Conservation (phyloP, 495 filamentous ascomycete genomes). For the Talaromyces nanjingensis region DNA sequence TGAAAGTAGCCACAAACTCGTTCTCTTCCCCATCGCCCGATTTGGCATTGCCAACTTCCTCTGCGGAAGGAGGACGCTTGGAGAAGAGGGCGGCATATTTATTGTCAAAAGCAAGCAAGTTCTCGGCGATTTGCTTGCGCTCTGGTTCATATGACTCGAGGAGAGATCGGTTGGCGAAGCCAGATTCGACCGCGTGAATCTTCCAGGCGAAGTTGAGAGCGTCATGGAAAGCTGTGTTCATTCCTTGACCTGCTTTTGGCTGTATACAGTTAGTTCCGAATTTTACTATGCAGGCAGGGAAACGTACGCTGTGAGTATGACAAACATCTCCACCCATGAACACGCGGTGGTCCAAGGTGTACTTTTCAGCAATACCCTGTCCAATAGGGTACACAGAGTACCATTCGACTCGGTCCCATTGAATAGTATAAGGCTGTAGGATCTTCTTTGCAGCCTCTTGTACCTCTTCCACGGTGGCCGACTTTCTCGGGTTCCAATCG, state of each 20-base stretch:
- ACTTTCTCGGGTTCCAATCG: slow-evolving; percentile 43
- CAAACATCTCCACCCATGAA: slow-evolving; percentile 56
- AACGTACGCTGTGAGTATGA: slow-evolving; percentile 56
- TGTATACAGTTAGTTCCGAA: slow-evolving; percentile 33
- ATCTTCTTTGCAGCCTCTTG: slow-evolving; percentile 52
- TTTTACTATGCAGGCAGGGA: not conserved
- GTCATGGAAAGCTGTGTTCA: slow-evolving; percentile 46
- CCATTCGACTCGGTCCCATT: slow-evolving; percentile 46
- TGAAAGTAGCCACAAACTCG: slow-evolving; percentile 59
- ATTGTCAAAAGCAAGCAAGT: slow-evolving; percentile 69
- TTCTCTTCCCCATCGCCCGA: slow-evolving; percentile 37
- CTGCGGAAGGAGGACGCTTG: slow-evolving; percentile 48
- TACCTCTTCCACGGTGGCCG: slow-evolving; percentile 48
- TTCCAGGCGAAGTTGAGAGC: slow-evolving; percentile 75
- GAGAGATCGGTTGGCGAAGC: slow-evolving; percentile 46
- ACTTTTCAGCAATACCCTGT: slow-evolving; percentile 50
- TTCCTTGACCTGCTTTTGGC: slow-evolving; percentile 54
- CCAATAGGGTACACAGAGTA: slow-evolving; percentile 56
- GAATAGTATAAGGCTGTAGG: slow-evolving; percentile 48
- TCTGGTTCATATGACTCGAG: slow-evolving; percentile 66
- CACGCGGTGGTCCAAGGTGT: slow-evolving; percentile 44
- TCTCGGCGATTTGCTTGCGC: slow-evolving; percentile 58
- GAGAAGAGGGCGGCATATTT: slow-evolving; percentile 59
- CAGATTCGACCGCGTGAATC: slow-evolving; percentile 56
- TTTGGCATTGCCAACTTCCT: slow-evolving; percentile 46